Conservation (phyloP, 202 grass and related monocot genomes). For the Setaria viridis region DNA sequence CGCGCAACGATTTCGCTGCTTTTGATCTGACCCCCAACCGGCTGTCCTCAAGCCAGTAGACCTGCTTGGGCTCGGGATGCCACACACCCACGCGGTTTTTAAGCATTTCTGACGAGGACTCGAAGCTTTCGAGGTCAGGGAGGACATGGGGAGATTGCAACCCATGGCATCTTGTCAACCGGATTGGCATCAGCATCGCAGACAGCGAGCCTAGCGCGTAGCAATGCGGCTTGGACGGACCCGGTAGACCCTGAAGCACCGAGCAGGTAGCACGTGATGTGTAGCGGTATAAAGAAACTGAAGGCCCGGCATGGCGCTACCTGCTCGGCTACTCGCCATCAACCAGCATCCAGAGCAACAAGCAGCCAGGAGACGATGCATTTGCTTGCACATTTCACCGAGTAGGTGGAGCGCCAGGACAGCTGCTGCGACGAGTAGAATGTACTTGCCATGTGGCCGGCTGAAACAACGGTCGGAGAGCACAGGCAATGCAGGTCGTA, state of each 20-base stretch:
- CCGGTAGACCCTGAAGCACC: constrained; percentile 20
- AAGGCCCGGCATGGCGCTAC: neutral
- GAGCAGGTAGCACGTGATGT: constrained; percentile 46
- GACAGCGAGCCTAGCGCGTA: constrained; percentile 9
- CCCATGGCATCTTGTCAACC: constrained; percentile 39
- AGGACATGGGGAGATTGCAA: constrained; percentile 18
- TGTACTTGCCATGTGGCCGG: constrained; percentile 32
- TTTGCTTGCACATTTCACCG: constrained; percentile 23
- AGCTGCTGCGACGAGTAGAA: neutral
- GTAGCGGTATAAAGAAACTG: neutral
- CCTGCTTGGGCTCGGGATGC: constrained; percentile 35
- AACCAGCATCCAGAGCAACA: neutral
- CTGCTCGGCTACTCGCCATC: neutral
- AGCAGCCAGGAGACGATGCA: neutral
- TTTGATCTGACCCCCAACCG: neutral
- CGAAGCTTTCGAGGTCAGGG: neutral
- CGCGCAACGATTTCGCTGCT: constrained; percentile 29
- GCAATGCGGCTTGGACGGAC: constrained; percentile 31
- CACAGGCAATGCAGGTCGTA: neutral
- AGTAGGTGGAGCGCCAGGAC: neutral
- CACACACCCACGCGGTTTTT: neutral
- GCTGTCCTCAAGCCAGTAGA: constrained; percentile 43
- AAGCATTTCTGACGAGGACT: neutral
- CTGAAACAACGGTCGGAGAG: constrained; percentile 13
- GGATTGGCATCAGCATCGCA: constrained; percentile 4